Evolutionary conservation across 495 filamentous ascomycete genomes (phyloP).

Genomic region (Aspergillus baeticus): DNA sequence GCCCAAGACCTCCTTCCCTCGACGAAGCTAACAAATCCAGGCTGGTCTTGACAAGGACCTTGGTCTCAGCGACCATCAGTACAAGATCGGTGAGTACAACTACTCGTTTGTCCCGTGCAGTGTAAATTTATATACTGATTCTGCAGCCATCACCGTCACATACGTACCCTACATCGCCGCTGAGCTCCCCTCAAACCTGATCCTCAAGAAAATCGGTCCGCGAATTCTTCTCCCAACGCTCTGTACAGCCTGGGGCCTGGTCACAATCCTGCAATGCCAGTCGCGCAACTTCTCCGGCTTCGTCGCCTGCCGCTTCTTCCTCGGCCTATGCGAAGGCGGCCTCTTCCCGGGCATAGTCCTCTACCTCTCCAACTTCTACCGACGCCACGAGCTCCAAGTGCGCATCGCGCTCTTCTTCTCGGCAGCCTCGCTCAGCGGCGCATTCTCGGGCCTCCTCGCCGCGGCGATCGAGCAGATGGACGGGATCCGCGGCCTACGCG

Average conservation of each 20-base stretch:
- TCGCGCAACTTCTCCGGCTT: conserved; percentile 9
- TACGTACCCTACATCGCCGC: conserved; percentile 15
- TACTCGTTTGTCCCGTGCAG: no score
- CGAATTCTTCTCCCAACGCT: conserved; percentile 12
- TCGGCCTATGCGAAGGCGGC: conserved; percentile 11
- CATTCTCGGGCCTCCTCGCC: conserved; percentile 12
- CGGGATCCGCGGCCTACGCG: conserved; percentile 10
- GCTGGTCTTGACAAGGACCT: conserved; percentile 13
- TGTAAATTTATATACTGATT: not conserved
- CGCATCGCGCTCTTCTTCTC: conserved; percentile 16
- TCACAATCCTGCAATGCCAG: conserved; percentile 14
- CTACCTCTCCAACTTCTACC: conserved; percentile 17
- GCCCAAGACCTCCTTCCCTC: not conserved
- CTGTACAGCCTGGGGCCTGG: conserved; percentile 10
- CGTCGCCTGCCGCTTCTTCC: conserved; percentile 12
- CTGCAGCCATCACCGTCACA: conserved; percentile 13
- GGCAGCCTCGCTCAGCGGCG: conserved; percentile 13
- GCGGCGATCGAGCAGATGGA: conserved; percentile 15
- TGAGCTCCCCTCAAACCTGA: conserved; percentile 15
- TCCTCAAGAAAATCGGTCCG: conserved; percentile 15
- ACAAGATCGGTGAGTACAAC: conserved; percentile 8
- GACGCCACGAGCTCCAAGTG: conserved; percentile 11
- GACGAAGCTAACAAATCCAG: not conserved
- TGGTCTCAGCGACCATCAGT: conserved; percentile 10
- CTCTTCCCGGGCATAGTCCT: conserved; percentile 12